phyloP scores from a whole-genome alignment of 2,329 filamentous ascomycete genomes.

The Aureobasidium melanogenum region DNA sequence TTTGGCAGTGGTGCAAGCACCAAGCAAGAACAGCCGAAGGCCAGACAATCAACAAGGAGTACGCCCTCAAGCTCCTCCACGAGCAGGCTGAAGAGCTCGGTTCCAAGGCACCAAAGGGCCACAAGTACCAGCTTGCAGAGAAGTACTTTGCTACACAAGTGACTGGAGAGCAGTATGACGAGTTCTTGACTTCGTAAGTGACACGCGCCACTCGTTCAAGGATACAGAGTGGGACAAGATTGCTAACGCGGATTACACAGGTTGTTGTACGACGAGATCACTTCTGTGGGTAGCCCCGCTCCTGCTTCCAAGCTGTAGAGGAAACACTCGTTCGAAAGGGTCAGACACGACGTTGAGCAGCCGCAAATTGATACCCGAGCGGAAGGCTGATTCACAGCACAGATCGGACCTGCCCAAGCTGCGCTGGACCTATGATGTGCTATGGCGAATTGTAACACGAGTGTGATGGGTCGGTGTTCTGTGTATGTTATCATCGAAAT shows the following conservation, averaged over 20 bases:
- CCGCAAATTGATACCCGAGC: conserved; percentile 1
- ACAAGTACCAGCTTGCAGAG: conserved; percentile 84
- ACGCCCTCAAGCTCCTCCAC: conserved; percentile 75
- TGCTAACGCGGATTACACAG: conserved; percentile 35
- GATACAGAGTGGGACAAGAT: conserved; percentile 3
- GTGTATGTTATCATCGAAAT: not conserved
- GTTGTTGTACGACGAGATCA: conserved; percentile 82
- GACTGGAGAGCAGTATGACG: conserved; percentile 93
- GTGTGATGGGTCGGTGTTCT: not conserved
- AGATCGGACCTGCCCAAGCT: conserved; percentile 6
- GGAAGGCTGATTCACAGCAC: not conserved
- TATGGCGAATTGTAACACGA: not conserved
- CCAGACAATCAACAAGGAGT: conserved; percentile 87
- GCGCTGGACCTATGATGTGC: not conserved
- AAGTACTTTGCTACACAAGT: conserved; percentile 91
- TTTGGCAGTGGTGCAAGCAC: conserved; percentile 90
- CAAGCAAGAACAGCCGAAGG: conserved; percentile 71
- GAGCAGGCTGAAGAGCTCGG: conserved; percentile 74
- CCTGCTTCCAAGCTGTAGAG: conserved; percentile 39
- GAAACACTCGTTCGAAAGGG: not conserved
- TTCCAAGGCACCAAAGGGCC: conserved; percentile 68
- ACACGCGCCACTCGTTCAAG: not conserved
- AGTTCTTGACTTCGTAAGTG: conserved; percentile 80
- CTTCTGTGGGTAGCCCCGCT: conserved; percentile 58
- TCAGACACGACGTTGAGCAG: not conserved